These are phyloP conservation scores for Inosperma sp. DNA, from an alignment of 768 basidiomycete species.

Conservation along the genomic window DNA sequence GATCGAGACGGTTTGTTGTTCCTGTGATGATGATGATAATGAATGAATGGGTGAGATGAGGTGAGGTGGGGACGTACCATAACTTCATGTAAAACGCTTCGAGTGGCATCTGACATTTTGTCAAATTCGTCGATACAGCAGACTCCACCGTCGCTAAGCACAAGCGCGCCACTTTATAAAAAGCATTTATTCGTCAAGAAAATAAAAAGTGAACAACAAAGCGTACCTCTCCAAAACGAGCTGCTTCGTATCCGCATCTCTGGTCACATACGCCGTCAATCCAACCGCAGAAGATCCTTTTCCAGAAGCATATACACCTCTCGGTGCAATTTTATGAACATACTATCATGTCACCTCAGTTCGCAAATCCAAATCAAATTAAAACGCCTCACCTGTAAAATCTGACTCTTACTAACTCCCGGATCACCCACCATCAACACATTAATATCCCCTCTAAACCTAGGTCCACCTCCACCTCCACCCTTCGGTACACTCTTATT, in stretches of 20 bases:
- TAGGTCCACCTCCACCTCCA: constrained; percentile 91
- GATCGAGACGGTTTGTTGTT: constrained; percentile 99
- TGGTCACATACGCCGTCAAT: constrained; percentile 96
- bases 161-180: constrained; percentile 82
- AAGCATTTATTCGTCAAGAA: not conserved
- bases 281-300: constrained; percentile 99
- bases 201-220: not conserved
- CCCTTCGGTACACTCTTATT: constrained; percentile 92
- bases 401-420: constrained; percentile 94
- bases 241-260: constrained; percentile 97
- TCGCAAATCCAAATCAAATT: not conserved
- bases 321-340: constrained; percentile 96
- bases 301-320: constrained; percentile 96
- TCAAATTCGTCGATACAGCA: constrained; percentile 99
- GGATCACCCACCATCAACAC: constrained; percentile 96
- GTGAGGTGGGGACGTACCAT: constrained; percentile 57
- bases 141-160: constrained; percentile 92
- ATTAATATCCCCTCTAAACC: constrained; percentile 98
- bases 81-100: constrained; percentile 97
- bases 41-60: not conserved
- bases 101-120: constrained; percentile 97
- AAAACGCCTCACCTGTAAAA: constrained; percentile 62
- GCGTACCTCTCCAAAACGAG: constrained; percentile 88
- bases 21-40: constrained; percentile 41
- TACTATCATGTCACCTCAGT: constrained; percentile 54